These are phyloP conservation scores for Exophiala sp. DNA, from an alignment of 2,329 filamentous ascomycete genomes.

Conservation along the genomic window DNA sequence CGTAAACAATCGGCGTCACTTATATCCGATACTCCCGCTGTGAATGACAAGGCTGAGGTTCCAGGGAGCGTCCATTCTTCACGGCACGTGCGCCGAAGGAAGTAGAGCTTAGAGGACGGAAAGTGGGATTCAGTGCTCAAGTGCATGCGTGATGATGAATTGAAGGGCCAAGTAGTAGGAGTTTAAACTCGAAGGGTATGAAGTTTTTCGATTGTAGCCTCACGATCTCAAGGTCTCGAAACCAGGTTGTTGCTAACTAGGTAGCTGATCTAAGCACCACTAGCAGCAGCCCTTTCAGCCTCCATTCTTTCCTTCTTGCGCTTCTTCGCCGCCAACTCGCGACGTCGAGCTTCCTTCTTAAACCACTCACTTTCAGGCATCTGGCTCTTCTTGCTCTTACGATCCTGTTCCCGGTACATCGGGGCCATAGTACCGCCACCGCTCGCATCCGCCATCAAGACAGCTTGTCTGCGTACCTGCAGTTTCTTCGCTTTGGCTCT, in stretches of 20 bases:
- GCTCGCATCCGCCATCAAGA: slow-evolving; percentile 75
- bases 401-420: slow-evolving; percentile 71
- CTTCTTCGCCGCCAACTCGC: slow-evolving; percentile 51
- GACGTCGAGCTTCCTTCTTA: slow-evolving; percentile 59
- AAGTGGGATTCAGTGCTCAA: too few species aligned
- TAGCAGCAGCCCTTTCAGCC: slow-evolving; percentile 14
- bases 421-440: slow-evolving; percentile 92
- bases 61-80: too few species aligned
- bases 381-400: slow-evolving; percentile 59
- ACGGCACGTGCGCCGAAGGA: too few species aligned
- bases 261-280: not conserved
- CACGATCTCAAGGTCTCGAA: too few species aligned
- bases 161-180: too few species aligned
- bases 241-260: slow-evolving; percentile 31
- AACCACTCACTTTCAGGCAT: slow-evolving; percentile 57
- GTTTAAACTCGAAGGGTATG: too few species aligned
- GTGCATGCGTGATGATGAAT: too few species aligned
- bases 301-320: slow-evolving; percentile 31
- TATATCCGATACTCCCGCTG: too few species aligned
- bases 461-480: slow-evolving; percentile 67
- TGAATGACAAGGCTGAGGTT: too few species aligned
- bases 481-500: slow-evolving; percentile 17
- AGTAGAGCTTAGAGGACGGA: too few species aligned
- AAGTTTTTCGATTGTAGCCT: too few species aligned
- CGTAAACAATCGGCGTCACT: too few species aligned